Evolutionary conservation across 768 basidiomycete genomes (phyloP), one percentile per base, ranked within the genome.

Genomic region (Chalciporus chontae): DNA sequence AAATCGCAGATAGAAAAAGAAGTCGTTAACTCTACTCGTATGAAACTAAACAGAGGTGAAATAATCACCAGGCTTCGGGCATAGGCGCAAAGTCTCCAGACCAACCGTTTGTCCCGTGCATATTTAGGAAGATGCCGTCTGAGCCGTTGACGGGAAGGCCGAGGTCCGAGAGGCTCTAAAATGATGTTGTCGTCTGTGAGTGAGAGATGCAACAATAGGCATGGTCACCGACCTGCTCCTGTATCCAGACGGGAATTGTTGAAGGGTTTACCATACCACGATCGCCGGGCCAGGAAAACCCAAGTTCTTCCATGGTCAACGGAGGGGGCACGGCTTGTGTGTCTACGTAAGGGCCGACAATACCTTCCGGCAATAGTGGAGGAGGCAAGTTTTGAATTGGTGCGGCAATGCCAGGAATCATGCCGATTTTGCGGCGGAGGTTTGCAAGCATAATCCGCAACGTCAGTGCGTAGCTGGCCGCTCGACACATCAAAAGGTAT

Each of bases 391-490:
- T 72, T 15, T 79, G 78, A 18, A 72, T 65, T 15, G 80, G 76
- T 2, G 76, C 74, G 54, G 61, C 67, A 24, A 75, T 69, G 10
- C 76, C 79, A 40, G 75, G 75, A 11, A 68, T 66, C 53, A 90
- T 72, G 5, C 90, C 90, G 37, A 94, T 79, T 71, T 93, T 95
- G 51, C 93, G 85, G 40, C 91, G 83, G 51, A 95, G 78, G 69
- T 90, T 92, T 43, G 91, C 87, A 45, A 96, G 79, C 93, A 95
- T 94, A 61, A 96, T 86, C 46, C 93, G 86, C 21, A 97, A 74
- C 5, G 94, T 90, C 32, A 94, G 73, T 2, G 94, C 92, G 64
- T 96, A 95, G 40, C 88, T 90, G 47, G 21, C 40, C n/a, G 10
- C 17, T 42, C 44, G 18, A 13, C 10, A 17, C 13, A 43, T 66